Evolutionary conservation across 176 grass and related monocot species (phyloP).

Genomic region (Oryza meyeriana): DNA sequence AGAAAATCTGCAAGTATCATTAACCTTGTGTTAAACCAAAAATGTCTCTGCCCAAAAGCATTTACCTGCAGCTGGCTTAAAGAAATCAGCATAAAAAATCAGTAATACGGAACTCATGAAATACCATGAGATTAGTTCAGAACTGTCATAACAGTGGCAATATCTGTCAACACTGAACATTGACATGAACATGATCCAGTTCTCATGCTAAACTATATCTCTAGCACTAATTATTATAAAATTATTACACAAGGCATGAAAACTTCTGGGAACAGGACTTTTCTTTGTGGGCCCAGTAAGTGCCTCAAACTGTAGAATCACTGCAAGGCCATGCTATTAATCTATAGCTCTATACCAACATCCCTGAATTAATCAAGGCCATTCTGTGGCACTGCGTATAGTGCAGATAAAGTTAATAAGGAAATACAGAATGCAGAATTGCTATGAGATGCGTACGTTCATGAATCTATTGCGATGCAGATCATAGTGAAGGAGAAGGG

Average conservation of each 20-base stretch:
- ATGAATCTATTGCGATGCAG: slow-evolving; percentile 39
- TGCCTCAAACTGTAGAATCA: no score
- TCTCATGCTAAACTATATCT: no score
- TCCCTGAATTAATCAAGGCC: no score
- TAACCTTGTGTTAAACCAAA: not conserved
- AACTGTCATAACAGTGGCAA: not conserved
- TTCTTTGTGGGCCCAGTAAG: no score
- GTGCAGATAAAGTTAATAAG: not conserved
- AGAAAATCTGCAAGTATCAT: not conserved
- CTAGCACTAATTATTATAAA: no score
- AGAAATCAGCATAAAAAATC: not conserved
- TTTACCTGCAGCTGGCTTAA: not conserved
- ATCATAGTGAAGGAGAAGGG: slow-evolving; percentile 99
- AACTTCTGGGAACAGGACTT: no score
- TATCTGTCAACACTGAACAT: no score
- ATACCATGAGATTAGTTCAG: not conserved
- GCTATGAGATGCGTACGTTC: slow-evolving; percentile 4
- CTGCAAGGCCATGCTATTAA: no score
- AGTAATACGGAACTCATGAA: not conserved
- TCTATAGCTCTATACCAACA: no score
- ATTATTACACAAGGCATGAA: no score
- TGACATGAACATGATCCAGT: no score
- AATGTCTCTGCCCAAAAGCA: not conserved
- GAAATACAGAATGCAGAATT: not conserved
- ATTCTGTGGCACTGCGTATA: no score